phyloP scores from a whole-genome alignment of 2,329 filamentous ascomycete genomes.

The Neofusicoccum cordaticola region DNA sequence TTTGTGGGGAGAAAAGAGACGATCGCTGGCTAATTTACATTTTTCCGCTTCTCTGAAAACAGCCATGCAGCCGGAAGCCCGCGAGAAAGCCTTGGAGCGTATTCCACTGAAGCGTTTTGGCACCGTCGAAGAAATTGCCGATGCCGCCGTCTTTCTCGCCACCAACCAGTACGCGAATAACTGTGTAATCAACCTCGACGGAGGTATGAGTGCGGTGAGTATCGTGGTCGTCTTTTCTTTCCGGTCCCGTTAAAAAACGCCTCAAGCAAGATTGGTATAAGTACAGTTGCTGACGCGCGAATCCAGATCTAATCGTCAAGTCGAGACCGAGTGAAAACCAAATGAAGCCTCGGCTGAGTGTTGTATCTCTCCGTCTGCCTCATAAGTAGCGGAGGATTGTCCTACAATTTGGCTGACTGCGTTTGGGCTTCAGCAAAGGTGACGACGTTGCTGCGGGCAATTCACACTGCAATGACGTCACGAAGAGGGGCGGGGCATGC shows the following conservation, averaged over 20 bases:
- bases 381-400: background rate
- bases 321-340: background rate
- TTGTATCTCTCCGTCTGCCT: background rate
- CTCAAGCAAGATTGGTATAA: conserved; percentile 7
- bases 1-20: background rate
- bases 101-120: conserved; percentile 71
- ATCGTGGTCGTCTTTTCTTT: background rate
- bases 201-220: conserved; percentile 66
- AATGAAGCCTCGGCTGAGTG: background rate
- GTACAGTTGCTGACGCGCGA: conserved; percentile 1
- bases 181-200: conserved; percentile 81
- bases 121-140: conserved; percentile 68
- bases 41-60: conserved; percentile 5
- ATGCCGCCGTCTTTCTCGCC: conserved; percentile 75
- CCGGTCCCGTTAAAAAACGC: background rate
- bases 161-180: conserved; percentile 82
- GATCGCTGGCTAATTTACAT: conserved; percentile 18
- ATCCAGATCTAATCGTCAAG: conserved; percentile 6
- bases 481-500: background rate
- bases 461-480: background rate
- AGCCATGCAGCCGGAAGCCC: conserved; percentile 45
- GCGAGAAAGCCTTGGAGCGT: conserved; percentile 36
- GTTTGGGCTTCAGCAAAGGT: background rate
- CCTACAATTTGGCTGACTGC: background rate
- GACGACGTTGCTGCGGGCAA: background rate